Percentiles rank a stretch among this genome's conserved stretches.
phyloP scores from a whole-genome alignment of 225 moss, liverwort and hornwort species.

The Polytrichum formosum region DNA sequence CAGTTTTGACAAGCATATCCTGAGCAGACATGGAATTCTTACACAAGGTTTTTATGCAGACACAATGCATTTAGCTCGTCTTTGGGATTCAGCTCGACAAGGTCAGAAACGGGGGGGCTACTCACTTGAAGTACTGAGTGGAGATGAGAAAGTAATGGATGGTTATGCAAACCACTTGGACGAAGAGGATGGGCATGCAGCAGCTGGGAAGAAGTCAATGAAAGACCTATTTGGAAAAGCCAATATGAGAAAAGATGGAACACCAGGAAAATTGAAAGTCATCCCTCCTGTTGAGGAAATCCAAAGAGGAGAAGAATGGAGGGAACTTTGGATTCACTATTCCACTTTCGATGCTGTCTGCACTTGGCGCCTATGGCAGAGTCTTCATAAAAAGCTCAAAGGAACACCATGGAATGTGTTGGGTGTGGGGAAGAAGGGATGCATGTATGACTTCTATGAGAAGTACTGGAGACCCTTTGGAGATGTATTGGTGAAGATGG shows the following conservation, averaged over 20 bases:
- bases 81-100: slow-evolving; percentile 80
- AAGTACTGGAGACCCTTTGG: slow-evolving; percentile 90
- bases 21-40: slow-evolving; percentile 77
- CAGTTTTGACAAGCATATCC: slow-evolving; percentile 91
- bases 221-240: slow-evolving; percentile 94
- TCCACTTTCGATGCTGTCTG: slow-evolving; percentile 94
- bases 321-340: slow-evolving; percentile 95
- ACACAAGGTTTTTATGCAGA: slow-evolving; percentile 88
- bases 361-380: slow-evolving; percentile 94
- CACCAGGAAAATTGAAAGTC: slow-evolving; percentile 79
- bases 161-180: slow-evolving; percentile 39
- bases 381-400: slow-evolving; percentile 63
- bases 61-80: slow-evolving; percentile 95
- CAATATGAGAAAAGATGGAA: slow-evolving; percentile 86
- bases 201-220: slow-evolving; percentile 84
- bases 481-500: slow-evolving; percentile 91
- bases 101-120: slow-evolving; percentile 76
- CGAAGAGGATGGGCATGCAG: slow-evolving; percentile 31
- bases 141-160: slow-evolving; percentile 82
- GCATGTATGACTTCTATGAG: slow-evolving; percentile 84
- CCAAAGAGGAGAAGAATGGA: slow-evolving; percentile 73
- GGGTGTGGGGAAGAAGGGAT: slow-evolving; percentile 41
- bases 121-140: slow-evolving; percentile 86
- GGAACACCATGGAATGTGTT: slow-evolving; percentile 59
- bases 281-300: slow-evolving; percentile 91